Percentiles rank a stretch among this genome's conserved stretches.
Conservation (phyloP, 2,329 filamentous ascomycete species). For the Xylariaceae sp. region DNA sequence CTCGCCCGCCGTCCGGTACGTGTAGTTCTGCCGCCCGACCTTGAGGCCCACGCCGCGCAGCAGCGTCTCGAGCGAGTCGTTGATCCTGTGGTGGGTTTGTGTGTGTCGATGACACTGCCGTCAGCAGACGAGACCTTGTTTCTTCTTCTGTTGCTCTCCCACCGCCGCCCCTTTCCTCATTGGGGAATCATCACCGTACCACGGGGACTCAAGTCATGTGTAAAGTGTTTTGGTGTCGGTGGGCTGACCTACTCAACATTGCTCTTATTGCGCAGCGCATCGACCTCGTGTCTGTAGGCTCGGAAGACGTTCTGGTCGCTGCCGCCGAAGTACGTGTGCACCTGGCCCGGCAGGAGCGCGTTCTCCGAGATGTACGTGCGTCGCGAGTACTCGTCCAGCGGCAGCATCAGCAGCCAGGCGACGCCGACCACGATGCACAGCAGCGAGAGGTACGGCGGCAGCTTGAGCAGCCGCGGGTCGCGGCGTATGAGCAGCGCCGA, state of each 20-base stretch:
- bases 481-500: constrained; percentile 64
- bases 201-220: not conserved
- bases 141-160: too few species aligned
- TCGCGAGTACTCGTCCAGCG: constrained; percentile 83
- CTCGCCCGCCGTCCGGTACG: constrained; percentile 71
- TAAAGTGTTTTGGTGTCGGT: too few species aligned
- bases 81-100: too few species aligned
- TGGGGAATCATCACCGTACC: too few species aligned
- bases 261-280: constrained; percentile 46
- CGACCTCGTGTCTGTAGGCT: constrained; percentile 80
- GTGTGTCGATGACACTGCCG: too few species aligned
- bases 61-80: constrained; percentile 66
- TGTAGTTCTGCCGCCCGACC: constrained; percentile 79
- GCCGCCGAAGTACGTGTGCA: constrained; percentile 94
- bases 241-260: constrained; percentile 50
- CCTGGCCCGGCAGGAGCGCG: constrained; percentile 87
- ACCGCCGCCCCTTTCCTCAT: too few species aligned
- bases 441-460: constrained; percentile 81
- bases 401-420: constrained; percentile 82
- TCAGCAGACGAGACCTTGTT: too few species aligned
- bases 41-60: constrained; percentile 76
- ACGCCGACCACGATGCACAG: constrained; percentile 80
- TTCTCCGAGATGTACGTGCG: constrained; percentile 97
- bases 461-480: constrained; percentile 72
- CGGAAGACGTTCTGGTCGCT: constrained; percentile 93